Conservation (phyloP, 208 protist genomes). For the Crithidia fasciculata region DNA sequence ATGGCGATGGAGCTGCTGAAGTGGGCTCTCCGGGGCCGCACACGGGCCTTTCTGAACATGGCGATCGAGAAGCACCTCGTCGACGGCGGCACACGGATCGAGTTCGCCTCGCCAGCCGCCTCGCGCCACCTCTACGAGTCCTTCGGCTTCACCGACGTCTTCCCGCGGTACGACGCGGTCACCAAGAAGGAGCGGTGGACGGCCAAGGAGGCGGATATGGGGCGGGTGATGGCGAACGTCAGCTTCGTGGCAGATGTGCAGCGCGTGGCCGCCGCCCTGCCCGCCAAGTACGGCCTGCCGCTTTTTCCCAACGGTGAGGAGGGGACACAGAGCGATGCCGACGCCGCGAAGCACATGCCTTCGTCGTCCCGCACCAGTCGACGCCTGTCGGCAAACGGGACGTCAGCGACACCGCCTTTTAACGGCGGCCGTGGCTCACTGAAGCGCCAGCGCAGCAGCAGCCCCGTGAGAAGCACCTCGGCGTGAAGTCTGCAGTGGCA, state of each 20-base stretch:
- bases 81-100: constrained; percentile 57
- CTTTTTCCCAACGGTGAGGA: background rate
- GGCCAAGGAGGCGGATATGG: constrained; percentile 80
- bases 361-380: too few species aligned
- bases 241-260: constrained; percentile 56
- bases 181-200: constrained; percentile 77
- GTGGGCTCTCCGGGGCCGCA: constrained; percentile 81
- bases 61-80: constrained; percentile 84
- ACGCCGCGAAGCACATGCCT: too few species aligned
- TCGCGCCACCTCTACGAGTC: constrained; percentile 71
- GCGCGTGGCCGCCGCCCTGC: constrained; percentile 20
- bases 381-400: too few species aligned
- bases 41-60: constrained; percentile 83
- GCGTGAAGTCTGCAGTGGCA: too few species aligned
- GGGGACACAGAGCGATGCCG: background rate
- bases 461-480: background rate
- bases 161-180: constrained; percentile 70
- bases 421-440: background rate
- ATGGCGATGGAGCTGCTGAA: constrained; percentile 78
- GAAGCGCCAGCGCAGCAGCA: constrained; percentile 10
- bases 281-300: background rate
- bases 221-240: constrained; percentile 81
- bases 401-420: background rate
- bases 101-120: constrained; percentile 62
- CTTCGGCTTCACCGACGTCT: constrained; percentile 81